Conservation (phyloP, 2,329 filamentous ascomycete genomes). For the Fusarium sp. region DNA sequence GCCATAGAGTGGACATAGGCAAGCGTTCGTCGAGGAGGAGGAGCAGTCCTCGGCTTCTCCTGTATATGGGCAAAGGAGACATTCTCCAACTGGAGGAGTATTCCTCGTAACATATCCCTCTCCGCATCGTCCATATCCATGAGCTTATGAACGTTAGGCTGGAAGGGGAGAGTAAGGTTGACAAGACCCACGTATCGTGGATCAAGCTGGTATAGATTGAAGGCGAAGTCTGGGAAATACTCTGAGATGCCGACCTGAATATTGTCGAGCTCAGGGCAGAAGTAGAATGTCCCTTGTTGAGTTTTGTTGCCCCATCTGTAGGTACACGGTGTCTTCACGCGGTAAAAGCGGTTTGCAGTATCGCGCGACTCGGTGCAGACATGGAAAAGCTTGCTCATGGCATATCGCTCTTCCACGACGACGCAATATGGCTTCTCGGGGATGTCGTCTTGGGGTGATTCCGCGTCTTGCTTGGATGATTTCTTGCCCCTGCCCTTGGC, state of each 20-base stretch:
- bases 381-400: not conserved
- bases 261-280: not conserved
- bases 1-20: not conserved
- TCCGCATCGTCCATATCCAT: not conserved
- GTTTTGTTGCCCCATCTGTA: not conserved
- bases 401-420: not conserved
- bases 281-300: not conserved
- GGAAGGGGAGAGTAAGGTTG: not conserved
- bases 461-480: fast-evolving
- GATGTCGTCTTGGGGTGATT: too few relatives aligned
- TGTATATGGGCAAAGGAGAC: not conserved
- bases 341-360: not conserved
- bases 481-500: not conserved
- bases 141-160: not conserved
- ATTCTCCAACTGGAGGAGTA: not conserved
- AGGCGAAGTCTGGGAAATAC: not conserved
- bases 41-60: not conserved
- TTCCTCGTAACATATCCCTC: not conserved
- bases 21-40: not conserved
- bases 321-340: not conserved
- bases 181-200: not conserved
- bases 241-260: not conserved
- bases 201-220: not conserved
- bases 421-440: not conserved
- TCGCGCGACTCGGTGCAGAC: not conserved